Base-by-base conservation (phyloP, 805 yeast genomes). In the Ogataea nitratoaversa region DNA sequence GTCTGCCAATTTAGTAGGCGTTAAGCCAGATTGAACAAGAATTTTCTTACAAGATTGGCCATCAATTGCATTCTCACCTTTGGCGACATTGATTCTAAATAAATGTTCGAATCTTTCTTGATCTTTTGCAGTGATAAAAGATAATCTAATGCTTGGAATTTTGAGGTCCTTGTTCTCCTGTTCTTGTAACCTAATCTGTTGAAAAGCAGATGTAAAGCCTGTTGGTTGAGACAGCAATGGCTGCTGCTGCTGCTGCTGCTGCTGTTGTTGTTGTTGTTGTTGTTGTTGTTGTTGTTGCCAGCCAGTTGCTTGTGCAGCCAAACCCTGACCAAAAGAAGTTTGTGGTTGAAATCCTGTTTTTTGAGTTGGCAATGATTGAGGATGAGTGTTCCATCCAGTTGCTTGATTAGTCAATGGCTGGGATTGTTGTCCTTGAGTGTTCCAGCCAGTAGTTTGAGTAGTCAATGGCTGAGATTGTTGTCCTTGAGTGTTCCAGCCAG, bases 81-180 rank as follows among this genome's bases (percentile, higher is more conserved):
- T 66, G 17, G 82, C 74, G 20, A 90, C 91, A 18, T 89, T 82
- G 17, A 87, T 74, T 49, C 91, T 70, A 60, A 91, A 91, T 50
- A 91, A 68, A 52, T 81, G 80, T 62, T 88, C 96, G 57, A 85
- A 91, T 59, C 86, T 84, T 43, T 76, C 74, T 66, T 91, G 98
- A 60, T 91, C 97, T 25, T 76, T 78, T 19, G 84, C 82, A 3
- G 95, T 79, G 46, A 91, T 78, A 59, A 91, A 91, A 9, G 95
- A 80, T 38, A 91, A 70, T 50, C 97, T 76, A 44, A 86, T 84
- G 49, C 67, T 68, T 32, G 93, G 93, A 47, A 84, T 79, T 54
- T 79, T 80, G 46, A 85, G 53, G 14, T 71, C 79, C 30, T 64
- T 70, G 56, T 81, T 79, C 52, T 77, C 78, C 27, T 43, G 41